Percentiles rank a stretch among this genome's conserved stretches.
phyloP scores from a whole-genome alignment of 345 rosid genomes.

The Hevea brasiliensis region DNA sequence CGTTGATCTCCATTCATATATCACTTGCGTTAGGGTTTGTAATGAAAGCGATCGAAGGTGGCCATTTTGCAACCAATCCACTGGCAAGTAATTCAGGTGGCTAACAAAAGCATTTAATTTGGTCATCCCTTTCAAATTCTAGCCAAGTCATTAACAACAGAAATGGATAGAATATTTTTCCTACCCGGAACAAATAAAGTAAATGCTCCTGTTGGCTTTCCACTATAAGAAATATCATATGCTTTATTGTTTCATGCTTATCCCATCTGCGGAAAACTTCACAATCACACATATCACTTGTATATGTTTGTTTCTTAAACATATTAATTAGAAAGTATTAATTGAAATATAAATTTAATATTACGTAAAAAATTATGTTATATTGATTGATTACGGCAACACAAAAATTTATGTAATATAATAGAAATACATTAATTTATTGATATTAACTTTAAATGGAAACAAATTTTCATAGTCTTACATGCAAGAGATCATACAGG shows the following conservation, averaged over 20 bases:
- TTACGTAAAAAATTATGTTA: not conserved
- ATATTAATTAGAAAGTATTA: no score
- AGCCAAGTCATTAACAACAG: constrained; percentile 11
- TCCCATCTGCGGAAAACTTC: constrained; percentile 10
- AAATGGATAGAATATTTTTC: constrained; percentile 33
- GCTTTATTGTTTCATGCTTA: constrained; percentile 13
- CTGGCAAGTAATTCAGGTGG: constrained; percentile 9
- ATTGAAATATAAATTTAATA: no score
- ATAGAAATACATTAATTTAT: not conserved
- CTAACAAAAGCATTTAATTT: not conserved
- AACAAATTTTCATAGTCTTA: no score
- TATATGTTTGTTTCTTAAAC: no score
- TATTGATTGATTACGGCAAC: not conserved
- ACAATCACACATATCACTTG: not conserved
- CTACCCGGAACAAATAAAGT: constrained; percentile 32
- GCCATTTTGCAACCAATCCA: no score
- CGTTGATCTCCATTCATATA: no score
- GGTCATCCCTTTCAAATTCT: constrained; percentile 16
- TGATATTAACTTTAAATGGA: no score
- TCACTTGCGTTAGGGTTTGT: no score
- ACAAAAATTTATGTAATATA: no score
- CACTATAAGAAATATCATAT: constrained; percentile 20
- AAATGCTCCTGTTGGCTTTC: constrained; percentile 32
- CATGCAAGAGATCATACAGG: no score
- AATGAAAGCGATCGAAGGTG: no score